Base-by-base conservation (phyloP, 805 yeast genomes). In the Saccharomycopsis fermentans region DNA sequence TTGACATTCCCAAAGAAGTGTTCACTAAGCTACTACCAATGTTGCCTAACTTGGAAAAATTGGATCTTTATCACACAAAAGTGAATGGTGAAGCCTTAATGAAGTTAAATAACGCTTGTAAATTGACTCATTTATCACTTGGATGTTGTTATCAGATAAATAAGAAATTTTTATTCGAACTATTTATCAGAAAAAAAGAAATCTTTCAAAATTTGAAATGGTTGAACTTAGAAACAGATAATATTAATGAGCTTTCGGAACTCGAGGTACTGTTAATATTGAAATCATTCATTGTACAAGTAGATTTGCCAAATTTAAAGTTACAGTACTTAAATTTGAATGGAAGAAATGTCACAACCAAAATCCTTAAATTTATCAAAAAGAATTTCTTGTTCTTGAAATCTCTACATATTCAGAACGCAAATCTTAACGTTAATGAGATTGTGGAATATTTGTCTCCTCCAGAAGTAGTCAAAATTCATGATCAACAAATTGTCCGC, bases 21-120 rank as follows among this genome's bases (percentile, higher is more conserved):
- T 80, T 87, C 58, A 74, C 74, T 27, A 77, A 76, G 56, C 68
- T 87, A 12, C 72, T 91, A 32, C 84, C 87, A 1, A 79, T 77
- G 55, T 72, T 85, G 52, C 72, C 75, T 27, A 73, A 76, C 59
- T 71, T 90, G 55, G 80, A 81, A 62, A 80, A 89, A 62, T 73
- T 90, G 34, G 97, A 90, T 68, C 74, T 91, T 55, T 82, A 87
- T 16, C 96, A 89, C 66, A 90, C 97, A 0, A 82, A 85, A 52
- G 80, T 90, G 47, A 82, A 84, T 1, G 83, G 87, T 3, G 75
- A 78, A n/a, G 79, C 81, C 0, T 74, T 90, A 43, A 69, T 73
- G 58, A 71, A 77, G 24, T 69, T 90, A 24, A 86, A 89, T 1
- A 73, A 71, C 16, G 66, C 81, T 16, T 82, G 85, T 19, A 74